Base-by-base conservation (phyloP, 1,284 basidiomycete genomes). In the Veloboletus limbatus region DNA sequence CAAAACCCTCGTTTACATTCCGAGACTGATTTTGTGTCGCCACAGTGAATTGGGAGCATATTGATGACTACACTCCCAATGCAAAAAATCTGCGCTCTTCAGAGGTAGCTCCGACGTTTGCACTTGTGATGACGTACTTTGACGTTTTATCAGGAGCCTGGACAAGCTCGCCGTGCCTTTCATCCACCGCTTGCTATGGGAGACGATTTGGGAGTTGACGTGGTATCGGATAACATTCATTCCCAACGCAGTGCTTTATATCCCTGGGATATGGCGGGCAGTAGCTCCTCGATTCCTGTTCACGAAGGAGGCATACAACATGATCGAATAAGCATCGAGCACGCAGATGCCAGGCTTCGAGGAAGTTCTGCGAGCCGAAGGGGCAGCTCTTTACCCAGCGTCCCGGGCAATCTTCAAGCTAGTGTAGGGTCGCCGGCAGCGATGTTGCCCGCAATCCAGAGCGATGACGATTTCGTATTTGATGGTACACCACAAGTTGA, bases 221-320 rank as follows among this genome's bases (percentile, higher is more conserved):
- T 70, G 8, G 66, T 55, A 14, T 62, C 70, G 30, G 69, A 75
- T 42, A 58, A 65, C 31, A 59, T 66, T 39, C 76, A 70, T 28
- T 85, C 83, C 16, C 85, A 88, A 57, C 73, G 76, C 27, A 85
- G 78, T 55, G 78, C 81, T 7, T 63, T 89, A 35, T 88, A 88
- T 62, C 88, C 88, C 5, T 91, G 88, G 88, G 87, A 90, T 56
- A 76, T 89, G 62, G 85, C 85, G 13, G 85, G 81, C 1, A 69
- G 71, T 20, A 84, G 76, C 49, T 85, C 83, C 10, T 85, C 85
- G 4, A 70, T 60, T 27, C 58, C 58, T 28, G 70, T 60, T 4
- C 52, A 58, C 34, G 72, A 59, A 22, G 70, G 60, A 21, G 69
- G 60, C 5, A 69, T 75, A 48, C 71, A 66, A 6, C 62, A 72